phyloP scores from a whole-genome alignment of 2,329 filamentous ascomycete genomes.

The Fusarium duplospermum region DNA sequence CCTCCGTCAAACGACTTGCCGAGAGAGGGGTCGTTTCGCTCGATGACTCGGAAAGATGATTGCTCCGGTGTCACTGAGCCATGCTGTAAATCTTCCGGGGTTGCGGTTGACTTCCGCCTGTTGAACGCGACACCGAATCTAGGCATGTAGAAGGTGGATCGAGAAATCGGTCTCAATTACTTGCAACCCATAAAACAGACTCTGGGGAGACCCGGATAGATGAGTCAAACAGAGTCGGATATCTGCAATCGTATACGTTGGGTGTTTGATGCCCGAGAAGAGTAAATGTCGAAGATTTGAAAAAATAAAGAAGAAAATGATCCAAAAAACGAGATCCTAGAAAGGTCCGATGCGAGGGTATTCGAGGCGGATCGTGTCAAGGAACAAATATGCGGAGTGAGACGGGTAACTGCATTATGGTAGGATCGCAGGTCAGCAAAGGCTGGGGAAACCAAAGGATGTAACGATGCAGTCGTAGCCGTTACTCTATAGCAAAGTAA shows the following conservation, averaged over 20 bases:
- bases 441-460: slow-evolving; percentile 20
- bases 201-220: slow-evolving; percentile 13
- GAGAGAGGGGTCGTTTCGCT: slow-evolving; percentile 59
- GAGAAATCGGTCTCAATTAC: slow-evolving; percentile 37
- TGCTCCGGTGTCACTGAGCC: slow-evolving; percentile 57
- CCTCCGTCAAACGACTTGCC: slow-evolving; percentile 65
- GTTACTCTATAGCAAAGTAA: slow-evolving; percentile 19
- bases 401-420: slow-evolving; percentile 45
- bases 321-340: slow-evolving; percentile 33
- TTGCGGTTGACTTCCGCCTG: slow-evolving; percentile 70
- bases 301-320: slow-evolving; percentile 23
- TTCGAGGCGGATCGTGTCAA: slow-evolving; percentile 41
- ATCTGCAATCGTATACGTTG: slow-evolving; percentile 34
- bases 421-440: slow-evolving; percentile 36
- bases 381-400: slow-evolving; percentile 37
- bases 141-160: slow-evolving; percentile 63
- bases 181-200: slow-evolving; percentile 41
- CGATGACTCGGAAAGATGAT: slow-evolving; percentile 69
- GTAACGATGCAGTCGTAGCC: slow-evolving; percentile 25
- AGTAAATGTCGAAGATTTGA: slow-evolving; percentile 14
- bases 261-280: slow-evolving; percentile 9
- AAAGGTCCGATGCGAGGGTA: slow-evolving; percentile 35
- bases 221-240: slow-evolving; percentile 11
- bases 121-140: slow-evolving; percentile 70
- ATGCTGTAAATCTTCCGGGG: slow-evolving; percentile 66